Base-by-base conservation (phyloP, 2,329 filamentous ascomycete genomes). In the Lachnellula arida region DNA sequence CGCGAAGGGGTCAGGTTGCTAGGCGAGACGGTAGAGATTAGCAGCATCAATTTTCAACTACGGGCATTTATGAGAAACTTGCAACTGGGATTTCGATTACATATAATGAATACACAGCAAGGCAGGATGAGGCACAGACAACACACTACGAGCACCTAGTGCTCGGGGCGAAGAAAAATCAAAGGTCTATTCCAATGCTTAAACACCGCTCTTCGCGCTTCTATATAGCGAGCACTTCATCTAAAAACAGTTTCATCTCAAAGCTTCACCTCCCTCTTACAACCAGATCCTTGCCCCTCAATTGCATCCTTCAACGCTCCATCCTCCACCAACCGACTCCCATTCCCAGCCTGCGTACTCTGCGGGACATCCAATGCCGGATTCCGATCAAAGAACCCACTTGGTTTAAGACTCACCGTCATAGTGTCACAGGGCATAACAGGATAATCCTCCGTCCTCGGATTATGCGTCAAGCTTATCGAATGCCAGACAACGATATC, bases 401-500 rank as follows among this genome's bases (percentile, higher is more conserved):
- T 74, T 0, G 78, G 78, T 57, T 77, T 73, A 49, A 81, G 63
- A 57, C 70, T 78, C 63, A 96, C 75, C 1, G 86, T 89, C 80
- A 96, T 91, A 1, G 89, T 88, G 77, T 92, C 88, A 1, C 87
- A 0, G 11, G 90, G 90, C 91, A 96, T 95, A 63, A 96, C 79
- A 25, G 91, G 91, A 75, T 89, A 96, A 72, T 96, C 91, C 68
- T 96, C 91, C 0, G 90, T 89, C 0, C 88, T 77, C 0, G 91
- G 91, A 76, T 96, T 92, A 70, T 96, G 91, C 1, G 87, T 91
- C 25, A 96, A 77, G 35, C 90, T 90, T 65, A 96, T 96, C 0
- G 89, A 54, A 74, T 96, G 91, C 91, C 91, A 96, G 6, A 96
- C 79, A 2, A 96, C 91, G 63, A 91, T 86, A 64, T 91, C 91